These are phyloP conservation scores for Abrus pulchellus DNA, from an alignment of 306 rosid species.

Conservation along the genomic window DNA sequence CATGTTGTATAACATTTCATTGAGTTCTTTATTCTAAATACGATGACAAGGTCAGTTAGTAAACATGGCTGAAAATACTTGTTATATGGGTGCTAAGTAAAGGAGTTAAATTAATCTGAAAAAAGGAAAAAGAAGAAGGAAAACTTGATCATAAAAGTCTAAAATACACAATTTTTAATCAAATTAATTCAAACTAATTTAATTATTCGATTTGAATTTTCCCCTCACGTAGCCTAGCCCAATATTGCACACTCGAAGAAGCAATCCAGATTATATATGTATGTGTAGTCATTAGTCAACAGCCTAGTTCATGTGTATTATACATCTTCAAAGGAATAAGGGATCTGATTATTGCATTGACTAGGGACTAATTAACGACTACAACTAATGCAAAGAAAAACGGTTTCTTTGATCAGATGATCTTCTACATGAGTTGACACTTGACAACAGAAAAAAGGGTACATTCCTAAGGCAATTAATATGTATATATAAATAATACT, in stretches of 20 bases:
- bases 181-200: neutral
- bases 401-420: conserved; percentile 33
- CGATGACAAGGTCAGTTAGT: neutral
- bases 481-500: neutral
- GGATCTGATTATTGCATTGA: conserved; percentile 35
- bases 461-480: conserved; percentile 14
- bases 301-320: neutral
- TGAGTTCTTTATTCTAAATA: neutral
- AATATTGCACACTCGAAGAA: neutral
- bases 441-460: conserved; percentile 37
- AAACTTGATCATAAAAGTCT: neutral
- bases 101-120: neutral
- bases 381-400: conserved; percentile 18
- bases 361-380: conserved; percentile 25
- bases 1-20: no score
- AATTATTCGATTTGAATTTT: neutral
- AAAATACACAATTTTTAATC: neutral
- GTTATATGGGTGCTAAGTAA: neutral
- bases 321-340: neutral
- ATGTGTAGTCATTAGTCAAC: no score
- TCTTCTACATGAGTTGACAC: conserved; percentile 38
- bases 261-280: no score
- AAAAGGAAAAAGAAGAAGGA: neutral
- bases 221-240: neutral
- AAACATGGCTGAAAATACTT: neutral